Percentiles rank a stretch among this genome's conserved stretches.
Conservation (phyloP, 345 rosid genomes). For the Hevea brasiliensis region DNA sequence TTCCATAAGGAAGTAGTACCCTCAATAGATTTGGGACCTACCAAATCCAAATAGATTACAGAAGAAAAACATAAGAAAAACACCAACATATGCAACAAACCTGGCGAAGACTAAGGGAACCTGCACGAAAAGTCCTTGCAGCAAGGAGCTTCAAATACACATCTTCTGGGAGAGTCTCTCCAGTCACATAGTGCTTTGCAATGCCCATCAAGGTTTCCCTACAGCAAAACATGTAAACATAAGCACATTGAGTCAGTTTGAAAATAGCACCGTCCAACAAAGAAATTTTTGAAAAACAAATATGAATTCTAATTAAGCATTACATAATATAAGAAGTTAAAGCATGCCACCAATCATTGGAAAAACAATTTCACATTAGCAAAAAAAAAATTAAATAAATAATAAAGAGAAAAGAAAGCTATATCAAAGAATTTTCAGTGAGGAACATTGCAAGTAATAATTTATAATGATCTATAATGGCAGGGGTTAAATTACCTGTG, state of each 20-base stretch:
- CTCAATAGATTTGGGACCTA: not conserved
- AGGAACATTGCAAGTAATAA: not conserved
- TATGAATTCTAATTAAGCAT: not conserved
- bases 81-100: conserved; percentile 41
- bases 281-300: not conserved
- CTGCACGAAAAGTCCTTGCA: conserved; percentile 88
- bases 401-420: no score
- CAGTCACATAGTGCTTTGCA: conserved; percentile 85
- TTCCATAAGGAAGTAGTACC: not conserved
- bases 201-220: conserved; percentile 94
- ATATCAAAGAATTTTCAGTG: not conserved
- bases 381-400: no score
- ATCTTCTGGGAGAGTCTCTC: conserved; percentile 81
- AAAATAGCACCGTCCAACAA: not conserved
- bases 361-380: not conserved
- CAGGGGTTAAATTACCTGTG: conserved; percentile 52
- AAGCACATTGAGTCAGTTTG: conserved; percentile 3
- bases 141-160: conserved; percentile 80
- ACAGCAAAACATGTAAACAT: conserved; percentile 17
- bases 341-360: not conserved
- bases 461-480: not conserved
- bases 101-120: conserved; percentile 85
- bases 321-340: not conserved
- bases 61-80: not conserved
- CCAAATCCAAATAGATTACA: not conserved